Evolutionary conservation across 768 basidiomycete species (phyloP), one percentile per base, ranked within the genome.

Genomic region (Termitomyces sp.): DNA sequence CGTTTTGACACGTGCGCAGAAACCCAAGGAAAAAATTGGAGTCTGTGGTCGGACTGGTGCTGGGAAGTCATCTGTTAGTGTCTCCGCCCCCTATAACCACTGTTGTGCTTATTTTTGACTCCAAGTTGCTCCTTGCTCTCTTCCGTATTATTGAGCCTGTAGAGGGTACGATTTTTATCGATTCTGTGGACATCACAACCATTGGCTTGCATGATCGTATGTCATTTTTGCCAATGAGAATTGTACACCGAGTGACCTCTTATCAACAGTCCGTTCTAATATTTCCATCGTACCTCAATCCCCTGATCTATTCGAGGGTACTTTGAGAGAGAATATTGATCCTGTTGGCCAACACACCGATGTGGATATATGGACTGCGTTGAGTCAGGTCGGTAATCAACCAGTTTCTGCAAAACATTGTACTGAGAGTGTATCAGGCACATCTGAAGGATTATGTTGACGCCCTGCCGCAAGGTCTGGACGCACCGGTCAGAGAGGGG

Each of bases 211-310:
- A 87, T 68, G 85, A 90, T 58, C 70, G 86, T 85, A 63, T 61
- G 82, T 51, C 30, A 21, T 41, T 34, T 57, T 27, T 48, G 60
- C 61, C 41, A n/a, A 32, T 19, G 23, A 35, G 52, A 30, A 7
- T 19, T 28, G 11, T 14, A n/a, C 14, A 42, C 10, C 35, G 8
- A 55, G 35, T 45, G 44, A 44, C 30, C 10, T 44, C 53, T 37
- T 48, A 10, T 46, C 30, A 54, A 7, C 59, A 87, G 89, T 93
- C 47, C 84, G 91, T 9, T 87, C 86, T 4, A 78, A 79, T 34
- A 84, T 95, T 56, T 88, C 89, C 2, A 95, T 95, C 65, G 91
- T 94, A 16, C 92, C 92, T 2, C 92, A 95, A 68, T 85, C 73
- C 59, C 82, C 84, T 3, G 85, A 86, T 65, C 64, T 88, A 23